A percentile compares a stretch with the other conserved stretches of the same genome.
Conservation (phyloP, 495 filamentous ascomycete genomes). For the Bacidia rubella region DNA sequence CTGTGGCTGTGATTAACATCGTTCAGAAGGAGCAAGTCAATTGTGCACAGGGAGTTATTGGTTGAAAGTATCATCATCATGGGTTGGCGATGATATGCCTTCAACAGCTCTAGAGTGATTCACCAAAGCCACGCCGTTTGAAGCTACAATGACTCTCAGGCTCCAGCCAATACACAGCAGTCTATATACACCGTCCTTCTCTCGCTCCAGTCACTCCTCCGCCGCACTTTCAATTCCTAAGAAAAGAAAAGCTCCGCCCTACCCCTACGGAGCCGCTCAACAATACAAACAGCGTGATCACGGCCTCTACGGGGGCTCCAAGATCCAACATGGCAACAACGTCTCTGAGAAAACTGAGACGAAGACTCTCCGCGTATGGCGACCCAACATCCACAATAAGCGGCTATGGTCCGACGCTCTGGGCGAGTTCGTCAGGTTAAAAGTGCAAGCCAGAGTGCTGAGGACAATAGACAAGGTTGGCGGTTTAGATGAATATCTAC, state of each 20-base stretch:
- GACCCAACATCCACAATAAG: conserved; percentile 73
- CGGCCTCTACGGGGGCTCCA: conserved; percentile 67
- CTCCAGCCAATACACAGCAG: background rate
- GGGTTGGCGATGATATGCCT: no score
- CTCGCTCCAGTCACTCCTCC: background rate
- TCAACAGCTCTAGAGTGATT: background rate
- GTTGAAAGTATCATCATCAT: no score
- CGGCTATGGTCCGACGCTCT: conserved; percentile 59
- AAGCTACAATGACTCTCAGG: background rate
- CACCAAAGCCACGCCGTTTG: background rate
- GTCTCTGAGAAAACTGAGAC: conserved; percentile 62
- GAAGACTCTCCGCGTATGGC: conserved; percentile 78
- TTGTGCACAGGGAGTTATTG: no score
- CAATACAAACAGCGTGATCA: conserved; percentile 79
- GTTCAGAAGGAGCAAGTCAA: no score
- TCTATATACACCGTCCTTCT: background rate
- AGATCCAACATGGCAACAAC: conserved; percentile 84
- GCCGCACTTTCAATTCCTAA: conserved; percentile 2
- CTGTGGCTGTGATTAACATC: no score
- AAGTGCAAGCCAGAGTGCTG: conserved; percentile 62
- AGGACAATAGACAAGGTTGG: conserved; percentile 78
- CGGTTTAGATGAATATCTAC: conserved; percentile 79
- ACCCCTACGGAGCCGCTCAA: conserved; percentile 69
- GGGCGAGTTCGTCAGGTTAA: conserved; percentile 49
- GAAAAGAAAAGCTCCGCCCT: conserved; percentile 38